These are phyloP conservation scores for Geoglossum cookeanum DNA, from an alignment of 2,329 filamentous ascomycete genomes.

Conservation along the genomic window DNA sequence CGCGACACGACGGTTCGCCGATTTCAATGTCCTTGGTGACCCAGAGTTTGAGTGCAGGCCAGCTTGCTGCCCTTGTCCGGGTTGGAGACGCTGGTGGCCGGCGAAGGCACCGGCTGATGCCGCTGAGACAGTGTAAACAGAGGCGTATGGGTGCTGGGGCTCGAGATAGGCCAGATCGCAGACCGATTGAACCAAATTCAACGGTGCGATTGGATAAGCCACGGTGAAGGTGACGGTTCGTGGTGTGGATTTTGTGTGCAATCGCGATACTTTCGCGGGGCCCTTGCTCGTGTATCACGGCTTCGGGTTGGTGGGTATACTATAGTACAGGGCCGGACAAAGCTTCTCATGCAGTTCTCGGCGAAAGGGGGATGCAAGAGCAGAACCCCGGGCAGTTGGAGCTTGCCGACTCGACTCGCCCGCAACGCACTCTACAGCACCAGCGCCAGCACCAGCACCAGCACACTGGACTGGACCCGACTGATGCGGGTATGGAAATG, in stretches of 20 bases:
- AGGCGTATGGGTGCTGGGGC: neutral
- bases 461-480: too few species aligned
- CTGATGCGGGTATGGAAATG: too few species aligned
- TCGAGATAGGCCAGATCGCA: neutral
- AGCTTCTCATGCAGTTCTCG: neutral
- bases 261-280: neutral
- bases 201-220: neutral
- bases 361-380: neutral
- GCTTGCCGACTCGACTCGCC: neutral
- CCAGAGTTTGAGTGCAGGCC: neutral
- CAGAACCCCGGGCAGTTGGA: neutral
- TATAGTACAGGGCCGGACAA: neutral
- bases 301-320: neutral
- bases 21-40: neutral
- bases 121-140: neutral
- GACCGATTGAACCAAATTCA: neutral
- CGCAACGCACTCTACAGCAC: too few species aligned
- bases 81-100: neutral
- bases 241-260: neutral
- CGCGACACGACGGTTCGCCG: neutral
- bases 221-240: neutral
- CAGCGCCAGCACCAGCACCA: too few species aligned
- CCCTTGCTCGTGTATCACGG: neutral
- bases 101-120: neutral
- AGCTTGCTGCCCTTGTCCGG: neutral